phyloP scores from a whole-genome alignment of 106 monocot genomes.

The Platanthera zijinensis region DNA sequence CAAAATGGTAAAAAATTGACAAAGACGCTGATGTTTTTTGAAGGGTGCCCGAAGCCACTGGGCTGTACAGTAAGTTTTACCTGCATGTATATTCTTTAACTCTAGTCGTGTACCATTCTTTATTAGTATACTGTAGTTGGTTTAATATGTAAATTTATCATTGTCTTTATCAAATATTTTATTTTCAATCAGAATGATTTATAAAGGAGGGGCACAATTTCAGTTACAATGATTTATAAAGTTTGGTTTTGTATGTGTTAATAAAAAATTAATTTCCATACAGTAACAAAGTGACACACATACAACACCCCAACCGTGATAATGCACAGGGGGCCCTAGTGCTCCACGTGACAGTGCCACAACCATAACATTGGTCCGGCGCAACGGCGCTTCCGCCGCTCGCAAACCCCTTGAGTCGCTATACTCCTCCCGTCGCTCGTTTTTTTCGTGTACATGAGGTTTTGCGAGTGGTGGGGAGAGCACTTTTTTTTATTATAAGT shows the following conservation, averaged over 20 bases:
- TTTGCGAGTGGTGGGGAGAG: too few relatives aligned
- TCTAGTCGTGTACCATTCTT: background rate
- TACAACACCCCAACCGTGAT: too few relatives aligned
- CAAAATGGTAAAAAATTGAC: conserved; percentile 43
- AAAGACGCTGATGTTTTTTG: conserved; percentile 87
- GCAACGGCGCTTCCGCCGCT: too few relatives aligned
- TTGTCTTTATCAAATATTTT: background rate
- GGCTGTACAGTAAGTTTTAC: conserved; percentile 73
- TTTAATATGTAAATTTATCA: background rate
- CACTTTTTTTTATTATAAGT: too few relatives aligned
- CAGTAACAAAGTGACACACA: too few relatives aligned
- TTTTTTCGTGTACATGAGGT: too few relatives aligned
- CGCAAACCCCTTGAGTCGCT: too few relatives aligned
- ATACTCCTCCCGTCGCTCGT: too few relatives aligned
- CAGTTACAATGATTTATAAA: background rate
- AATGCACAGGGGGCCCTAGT: too few relatives aligned
- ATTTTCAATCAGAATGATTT: background rate
- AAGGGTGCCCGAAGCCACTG: conserved; percentile 81
- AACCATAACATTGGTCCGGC: too few relatives aligned
- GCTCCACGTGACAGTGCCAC: too few relatives aligned
- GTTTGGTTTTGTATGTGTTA: background rate
- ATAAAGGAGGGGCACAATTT: background rate
- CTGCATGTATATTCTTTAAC: background rate
- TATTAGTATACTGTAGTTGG: background rate
- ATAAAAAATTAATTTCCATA: too few relatives aligned